These are phyloP conservation scores for Stachybotrys chlorohalonatus DNA, from an alignment of 2,329 filamentous ascomycete species.

Conservation along the genomic window DNA sequence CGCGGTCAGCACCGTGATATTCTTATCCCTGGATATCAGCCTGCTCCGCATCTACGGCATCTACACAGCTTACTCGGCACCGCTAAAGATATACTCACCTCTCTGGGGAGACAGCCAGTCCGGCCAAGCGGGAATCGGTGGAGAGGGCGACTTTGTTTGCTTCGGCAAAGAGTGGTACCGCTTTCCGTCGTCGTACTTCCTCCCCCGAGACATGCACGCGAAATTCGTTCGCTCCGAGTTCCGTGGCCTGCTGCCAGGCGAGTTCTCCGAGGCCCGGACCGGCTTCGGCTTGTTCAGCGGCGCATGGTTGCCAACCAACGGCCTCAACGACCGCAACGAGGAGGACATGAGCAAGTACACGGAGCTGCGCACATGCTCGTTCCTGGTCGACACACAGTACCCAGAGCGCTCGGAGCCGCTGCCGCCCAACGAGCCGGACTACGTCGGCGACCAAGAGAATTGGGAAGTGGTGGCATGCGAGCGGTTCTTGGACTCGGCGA, in stretches of 20 bases:
- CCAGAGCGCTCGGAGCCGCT: constrained; percentile 39
- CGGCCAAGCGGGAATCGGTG: constrained; percentile 39
- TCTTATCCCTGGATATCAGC: constrained; percentile 57
- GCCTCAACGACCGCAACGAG: constrained; percentile 86
- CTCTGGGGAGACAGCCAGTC: constrained; percentile 44
- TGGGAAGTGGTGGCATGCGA: constrained; percentile 75
- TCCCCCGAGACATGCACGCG: constrained; percentile 72
- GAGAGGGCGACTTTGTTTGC: constrained; percentile 64
- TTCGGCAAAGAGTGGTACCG: constrained; percentile 98
- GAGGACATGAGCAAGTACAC: constrained; percentile 85
- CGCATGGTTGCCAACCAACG: constrained; percentile 71
- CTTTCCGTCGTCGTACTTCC: constrained; percentile 86
- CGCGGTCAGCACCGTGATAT: constrained; percentile 48
- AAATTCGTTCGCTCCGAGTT: constrained; percentile 93
- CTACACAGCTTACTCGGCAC: constrained; percentile 75
- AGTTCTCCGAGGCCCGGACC: constrained; percentile 67
- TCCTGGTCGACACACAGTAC: constrained; percentile 82
- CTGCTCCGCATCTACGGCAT: constrained; percentile 67
- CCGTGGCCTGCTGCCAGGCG: constrained; percentile 76
- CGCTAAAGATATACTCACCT: constrained; percentile 60
- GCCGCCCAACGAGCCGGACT: constrained; percentile 70
- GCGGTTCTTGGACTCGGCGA: constrained; percentile 70
- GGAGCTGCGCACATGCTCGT: constrained; percentile 65
- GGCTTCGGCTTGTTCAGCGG: constrained; percentile 70
- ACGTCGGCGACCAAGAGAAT: constrained; percentile 59